Base-by-base conservation (phyloP, 2,329 filamentous ascomycete genomes). In the Apiospora pterosperma region DNA sequence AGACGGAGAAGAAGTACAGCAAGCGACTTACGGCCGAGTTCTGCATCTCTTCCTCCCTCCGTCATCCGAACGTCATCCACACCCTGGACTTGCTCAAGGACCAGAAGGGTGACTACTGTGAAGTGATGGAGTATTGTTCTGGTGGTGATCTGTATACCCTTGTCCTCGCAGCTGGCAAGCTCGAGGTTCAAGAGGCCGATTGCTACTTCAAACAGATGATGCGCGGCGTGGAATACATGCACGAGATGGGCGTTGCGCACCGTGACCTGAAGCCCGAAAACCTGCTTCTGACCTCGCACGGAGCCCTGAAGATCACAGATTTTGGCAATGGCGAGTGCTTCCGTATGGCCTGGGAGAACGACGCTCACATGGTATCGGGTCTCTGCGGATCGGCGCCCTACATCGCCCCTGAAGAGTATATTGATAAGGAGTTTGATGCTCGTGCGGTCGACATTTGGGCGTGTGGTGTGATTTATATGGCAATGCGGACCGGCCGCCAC, bases 131-230 rank as follows among this genome's bases (percentile, higher is more conserved):
- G 79, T 99, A 96, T 76, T 99, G 96, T 76, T 94, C 95, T 41
- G 96, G 96, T 66, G 96, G 96, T 65, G 96, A 99, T 76, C 84
- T 99, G 28, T 98, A 98, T 78, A 97, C 93, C 0, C 85, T 99
- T 5, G 91, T 99, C 23, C 87, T 98, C 36, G 89, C 96, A 7
- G 93, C 93, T 41, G 92, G 92, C 65, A 97, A 97, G 78, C 88
- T 99, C 23, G 94, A 96, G 76, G 92, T 96, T 36, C 84, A 88
- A 66, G 96, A 99, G 79, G 95, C 96, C 66, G 96, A 99, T 77
- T 99, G 96, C 80, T 96, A 96, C 78, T 99, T 99, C 84, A 97
- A 98, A 81, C 96, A 99, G 79, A 89, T 98, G 79, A 98, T 99
- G 95, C 92, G 96, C 64, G 96, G 96, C 67, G 96, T 99, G 62